Percentiles rank a stretch among this genome's conserved stretches.
Conservation (phyloP, 305 asterid species). For the Fraxinus albicans region DNA sequence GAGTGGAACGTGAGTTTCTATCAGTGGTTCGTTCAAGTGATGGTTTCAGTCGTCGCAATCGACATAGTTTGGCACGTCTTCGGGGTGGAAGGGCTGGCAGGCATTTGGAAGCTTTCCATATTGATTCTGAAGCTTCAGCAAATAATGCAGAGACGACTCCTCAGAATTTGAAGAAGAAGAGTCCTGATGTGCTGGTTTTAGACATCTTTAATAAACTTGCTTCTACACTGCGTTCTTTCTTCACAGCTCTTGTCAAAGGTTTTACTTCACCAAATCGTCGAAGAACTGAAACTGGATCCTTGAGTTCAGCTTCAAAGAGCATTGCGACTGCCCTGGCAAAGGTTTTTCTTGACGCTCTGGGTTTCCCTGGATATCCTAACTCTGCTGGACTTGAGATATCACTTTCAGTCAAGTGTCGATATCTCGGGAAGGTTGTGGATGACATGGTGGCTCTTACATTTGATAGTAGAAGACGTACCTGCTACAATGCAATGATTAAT, state of each 20-base stretch:
- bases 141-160: slow-evolving; percentile 57
- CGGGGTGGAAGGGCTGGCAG: slow-evolving; percentile 86
- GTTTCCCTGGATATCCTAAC: slow-evolving; percentile 76
- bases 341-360: slow-evolving; percentile 84
- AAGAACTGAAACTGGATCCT: slow-evolving; percentile 80
- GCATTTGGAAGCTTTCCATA: slow-evolving; percentile 84
- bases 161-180: slow-evolving; percentile 73
- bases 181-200: slow-evolving; percentile 72
- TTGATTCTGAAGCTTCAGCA: slow-evolving; percentile 71
- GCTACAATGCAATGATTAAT: slow-evolving; percentile 82
- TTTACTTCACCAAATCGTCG: slow-evolving; percentile 91
- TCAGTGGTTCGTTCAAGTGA: slow-evolving; percentile 90
- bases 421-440: slow-evolving; percentile 96
- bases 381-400: slow-evolving; percentile 62
- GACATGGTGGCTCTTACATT: slow-evolving; percentile 84
- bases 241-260: slow-evolving; percentile 91
- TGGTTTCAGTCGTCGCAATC: slow-evolving; percentile 79
- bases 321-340: slow-evolving; percentile 91
- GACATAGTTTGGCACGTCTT: slow-evolving; percentile 85
- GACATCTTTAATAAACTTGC: slow-evolving; percentile 83
- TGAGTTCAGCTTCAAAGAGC: slow-evolving; percentile 84
- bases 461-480: slow-evolving; percentile 80
- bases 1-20: slow-evolving; percentile 77
- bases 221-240: slow-evolving; percentile 73
- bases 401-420: slow-evolving; percentile 91